Conservation (phyloP, 345 rosid genomes). For the Adansonia digitata region DNA sequence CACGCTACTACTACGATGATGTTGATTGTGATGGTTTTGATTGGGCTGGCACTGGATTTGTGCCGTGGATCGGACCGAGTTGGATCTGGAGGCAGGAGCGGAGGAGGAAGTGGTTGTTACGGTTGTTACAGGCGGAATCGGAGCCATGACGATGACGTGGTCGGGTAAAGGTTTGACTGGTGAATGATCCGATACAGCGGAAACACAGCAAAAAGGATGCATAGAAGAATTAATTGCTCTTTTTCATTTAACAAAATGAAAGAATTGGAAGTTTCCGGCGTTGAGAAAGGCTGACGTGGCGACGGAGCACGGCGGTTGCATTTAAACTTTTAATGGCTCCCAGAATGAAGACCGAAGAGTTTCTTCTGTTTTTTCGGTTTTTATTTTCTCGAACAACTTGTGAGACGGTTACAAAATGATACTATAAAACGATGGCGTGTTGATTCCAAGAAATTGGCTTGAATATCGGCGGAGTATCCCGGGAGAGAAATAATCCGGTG, state of each 20-base stretch:
- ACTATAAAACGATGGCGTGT: neutral
- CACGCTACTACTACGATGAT: slow-evolving; percentile 3
- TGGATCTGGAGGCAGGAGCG: slow-evolving; percentile 14
- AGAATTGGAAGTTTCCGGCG: neutral
- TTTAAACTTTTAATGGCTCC: slow-evolving; percentile 6
- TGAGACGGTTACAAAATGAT: slow-evolving; percentile 9
- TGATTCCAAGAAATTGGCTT: neutral
- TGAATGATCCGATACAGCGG: slow-evolving; percentile 14
- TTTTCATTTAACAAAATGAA: neutral
- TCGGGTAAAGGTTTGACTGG: neutral
- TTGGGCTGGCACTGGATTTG: neutral
- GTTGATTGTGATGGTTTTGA: neutral
- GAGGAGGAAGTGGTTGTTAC: neutral
- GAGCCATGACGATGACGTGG: neutral
- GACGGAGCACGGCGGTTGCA: slow-evolving; percentile 3
- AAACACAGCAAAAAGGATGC: slow-evolving; percentile 14
- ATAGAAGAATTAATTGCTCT: neutral
- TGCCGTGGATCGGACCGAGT: slow-evolving; percentile 8
- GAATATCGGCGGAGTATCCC: neutral
- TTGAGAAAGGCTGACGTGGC: neutral
- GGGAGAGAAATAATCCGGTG: slow-evolving; percentile 7
- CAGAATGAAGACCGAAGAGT: too few relatives aligned
- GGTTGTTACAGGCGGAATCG: neutral
- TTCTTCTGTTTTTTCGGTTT: neutral
- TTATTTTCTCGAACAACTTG: neutral